Evolutionary conservation across 2,329 filamentous ascomycete genomes (phyloP).

Genomic region (Ascochyta fabae): DNA sequence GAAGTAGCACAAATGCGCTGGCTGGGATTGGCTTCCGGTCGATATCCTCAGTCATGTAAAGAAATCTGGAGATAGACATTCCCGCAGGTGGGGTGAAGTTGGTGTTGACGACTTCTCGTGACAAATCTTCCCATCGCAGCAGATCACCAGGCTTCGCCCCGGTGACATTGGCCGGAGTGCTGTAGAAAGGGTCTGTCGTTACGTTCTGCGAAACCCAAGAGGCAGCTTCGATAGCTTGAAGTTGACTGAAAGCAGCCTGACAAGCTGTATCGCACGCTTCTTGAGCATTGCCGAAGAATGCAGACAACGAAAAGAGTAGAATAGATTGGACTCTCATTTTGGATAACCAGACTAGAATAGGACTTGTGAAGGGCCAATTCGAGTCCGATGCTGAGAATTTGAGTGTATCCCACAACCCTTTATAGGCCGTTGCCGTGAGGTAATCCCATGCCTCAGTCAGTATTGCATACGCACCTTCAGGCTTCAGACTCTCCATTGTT

Average conservation of each 20-base stretch:
- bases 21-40: conserved; percentile 28
- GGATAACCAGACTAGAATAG: not conserved
- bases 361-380: not conserved
- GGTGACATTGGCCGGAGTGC: conserved; percentile 20
- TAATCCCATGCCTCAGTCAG: not conserved
- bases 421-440: not conserved
- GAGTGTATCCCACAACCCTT: not conserved
- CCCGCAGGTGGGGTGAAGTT: conserved; percentile 25
- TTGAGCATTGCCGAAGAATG: not conserved
- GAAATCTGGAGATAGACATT: conserved; percentile 27
- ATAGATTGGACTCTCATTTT: not conserved
- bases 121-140: conserved; percentile 26
- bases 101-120: conserved; percentile 19
- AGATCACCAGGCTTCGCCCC: conserved; percentile 26
- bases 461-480: not conserved
- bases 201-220: conserved; percentile 15
- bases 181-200: conserved; percentile 23
- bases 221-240: not conserved
- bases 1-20: conserved; percentile 28
- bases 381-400: not conserved
- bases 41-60: conserved; percentile 34
- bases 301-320: not conserved
- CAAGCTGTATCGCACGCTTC: conserved; percentile 1
- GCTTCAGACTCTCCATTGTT: not conserved
- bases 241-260: not conserved